These are phyloP conservation scores for Penicillium bialowiezense DNA, from an alignment of 495 filamentous ascomycete genomes.

Conservation along the genomic window DNA sequence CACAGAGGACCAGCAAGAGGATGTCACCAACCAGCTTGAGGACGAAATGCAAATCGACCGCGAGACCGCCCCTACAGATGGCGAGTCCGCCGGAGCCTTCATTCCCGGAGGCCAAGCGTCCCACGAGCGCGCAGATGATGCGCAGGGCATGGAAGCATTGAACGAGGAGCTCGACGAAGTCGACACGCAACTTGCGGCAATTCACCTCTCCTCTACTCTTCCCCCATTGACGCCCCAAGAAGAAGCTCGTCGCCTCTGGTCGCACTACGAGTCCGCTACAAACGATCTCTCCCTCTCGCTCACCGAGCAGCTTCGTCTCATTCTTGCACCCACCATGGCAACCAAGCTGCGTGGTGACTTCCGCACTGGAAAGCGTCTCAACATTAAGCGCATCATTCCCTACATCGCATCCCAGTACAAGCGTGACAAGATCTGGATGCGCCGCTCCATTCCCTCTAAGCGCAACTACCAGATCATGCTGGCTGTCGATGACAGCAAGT, in stretches of 20 bases:
- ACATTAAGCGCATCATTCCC: slow-evolving; percentile 98
- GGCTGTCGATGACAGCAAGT: slow-evolving; percentile 91
- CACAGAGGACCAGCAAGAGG: slow-evolving; percentile 51
- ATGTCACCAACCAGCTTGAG: slow-evolving; percentile 45
- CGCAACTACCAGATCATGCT: slow-evolving; percentile 95
- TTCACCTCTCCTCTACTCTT: slow-evolving; percentile 57
- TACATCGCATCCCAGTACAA: slow-evolving; percentile 98
- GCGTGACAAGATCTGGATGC: slow-evolving; percentile 99
- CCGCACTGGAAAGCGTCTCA: slow-evolving; percentile 95
- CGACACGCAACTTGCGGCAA: slow-evolving; percentile 69
- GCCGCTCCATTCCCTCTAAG: slow-evolving; percentile 83
- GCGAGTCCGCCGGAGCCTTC: slow-evolving; percentile 41
- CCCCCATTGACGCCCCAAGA: slow-evolving; percentile 40
- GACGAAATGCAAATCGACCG: slow-evolving; percentile 49
- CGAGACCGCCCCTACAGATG: slow-evolving; percentile 32
- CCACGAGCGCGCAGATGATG: slow-evolving; percentile 28
- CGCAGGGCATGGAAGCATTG: slow-evolving; percentile 40
- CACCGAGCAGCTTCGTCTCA: slow-evolving; percentile 91
- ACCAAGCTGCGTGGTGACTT: slow-evolving; percentile 97
- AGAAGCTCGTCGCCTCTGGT: slow-evolving; percentile 80
- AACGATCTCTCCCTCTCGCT: slow-evolving; percentile 81
- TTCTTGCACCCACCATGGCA: slow-evolving; percentile 88
- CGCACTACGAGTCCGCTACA: slow-evolving; percentile 75
- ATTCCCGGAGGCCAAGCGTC: slow-evolving; percentile 38
- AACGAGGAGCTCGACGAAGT: slow-evolving; percentile 67